A percentile compares a stretch with the other conserved stretches of the same genome.
These are phyloP conservation scores for Artemisia argyi DNA, from an alignment of 129 eudicot species.

Conservation along the genomic window DNA sequence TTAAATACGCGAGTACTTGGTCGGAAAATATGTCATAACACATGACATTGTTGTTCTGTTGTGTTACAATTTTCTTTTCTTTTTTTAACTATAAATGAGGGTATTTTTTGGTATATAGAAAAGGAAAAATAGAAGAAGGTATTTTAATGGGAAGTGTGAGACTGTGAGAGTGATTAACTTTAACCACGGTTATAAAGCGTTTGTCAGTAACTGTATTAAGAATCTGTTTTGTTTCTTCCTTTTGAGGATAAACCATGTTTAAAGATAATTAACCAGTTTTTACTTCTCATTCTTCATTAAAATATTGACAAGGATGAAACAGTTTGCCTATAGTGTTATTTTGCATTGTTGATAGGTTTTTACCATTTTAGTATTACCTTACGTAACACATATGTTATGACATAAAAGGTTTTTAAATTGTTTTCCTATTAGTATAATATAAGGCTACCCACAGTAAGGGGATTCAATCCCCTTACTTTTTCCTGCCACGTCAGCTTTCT, in stretches of 20 bases:
- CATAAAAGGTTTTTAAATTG: not conserved
- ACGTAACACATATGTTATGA: constrained; percentile 7
- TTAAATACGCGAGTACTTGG: no score
- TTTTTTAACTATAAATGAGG: no score
- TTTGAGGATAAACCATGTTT: constrained; percentile 7
- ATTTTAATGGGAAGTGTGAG: constrained; percentile 5
- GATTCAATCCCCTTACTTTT: no score
- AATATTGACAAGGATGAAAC: not conserved
- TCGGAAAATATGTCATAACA: no score
- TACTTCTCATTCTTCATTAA: no score
- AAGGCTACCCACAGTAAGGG: no score
- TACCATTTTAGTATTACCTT: not conserved
- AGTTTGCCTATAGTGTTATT: no score
- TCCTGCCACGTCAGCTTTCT: no score
- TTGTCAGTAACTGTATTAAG: constrained; percentile 24
- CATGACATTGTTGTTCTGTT: no score
- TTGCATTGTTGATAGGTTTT: not conserved
- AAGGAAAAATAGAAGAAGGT: not conserved
- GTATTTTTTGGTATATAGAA: no score
- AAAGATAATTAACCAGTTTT: not conserved
- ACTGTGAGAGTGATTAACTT: constrained; percentile 21
- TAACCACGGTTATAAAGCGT: constrained; percentile 48
- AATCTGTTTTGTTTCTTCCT: constrained; percentile 7
- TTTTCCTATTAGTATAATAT: no score
- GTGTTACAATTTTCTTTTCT: no score